phyloP scores from a whole-genome alignment of 2,329 filamentous ascomycete species.

The Sarocladium strictum region DNA sequence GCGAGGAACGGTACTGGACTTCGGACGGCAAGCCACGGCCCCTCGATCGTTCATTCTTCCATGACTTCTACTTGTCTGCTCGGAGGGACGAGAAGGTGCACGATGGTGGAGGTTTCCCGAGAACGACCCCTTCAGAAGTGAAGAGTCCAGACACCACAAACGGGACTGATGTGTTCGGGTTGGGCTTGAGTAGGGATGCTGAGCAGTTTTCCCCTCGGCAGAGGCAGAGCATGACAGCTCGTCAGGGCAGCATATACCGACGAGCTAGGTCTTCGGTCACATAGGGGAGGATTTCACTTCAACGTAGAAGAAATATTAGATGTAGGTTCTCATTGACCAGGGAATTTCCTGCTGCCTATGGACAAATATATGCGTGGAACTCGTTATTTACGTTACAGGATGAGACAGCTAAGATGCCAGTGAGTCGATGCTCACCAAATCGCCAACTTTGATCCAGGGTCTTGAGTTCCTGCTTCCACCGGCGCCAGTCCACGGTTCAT shows the following conservation, averaged over 20 bases:
- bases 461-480: conserved; percentile 16
- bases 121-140: neutral
- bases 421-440: conserved; percentile 27
- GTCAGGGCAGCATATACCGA: neutral
- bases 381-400: neutral
- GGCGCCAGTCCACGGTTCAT: conserved; percentile 21
- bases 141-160: neutral
- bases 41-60: conserved; percentile 34
- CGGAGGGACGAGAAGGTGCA: conserved; percentile 23
- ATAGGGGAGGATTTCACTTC: too few species aligned
- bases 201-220: neutral
- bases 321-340: too few species aligned
- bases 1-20: conserved; percentile 42
- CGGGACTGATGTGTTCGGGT: neutral
- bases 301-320: too few species aligned
- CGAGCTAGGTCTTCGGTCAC: neutral
- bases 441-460: conserved; percentile 45
- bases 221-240: neutral
- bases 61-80: conserved; percentile 36
- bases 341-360: too few species aligned
- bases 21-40: conserved; percentile 34
- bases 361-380: neutral
- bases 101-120: neutral
- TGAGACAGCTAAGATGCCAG: neutral
- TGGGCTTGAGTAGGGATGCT: neutral